Conservation (phyloP, 169 alveolate species). For the Plasmodium vivax region DNA sequence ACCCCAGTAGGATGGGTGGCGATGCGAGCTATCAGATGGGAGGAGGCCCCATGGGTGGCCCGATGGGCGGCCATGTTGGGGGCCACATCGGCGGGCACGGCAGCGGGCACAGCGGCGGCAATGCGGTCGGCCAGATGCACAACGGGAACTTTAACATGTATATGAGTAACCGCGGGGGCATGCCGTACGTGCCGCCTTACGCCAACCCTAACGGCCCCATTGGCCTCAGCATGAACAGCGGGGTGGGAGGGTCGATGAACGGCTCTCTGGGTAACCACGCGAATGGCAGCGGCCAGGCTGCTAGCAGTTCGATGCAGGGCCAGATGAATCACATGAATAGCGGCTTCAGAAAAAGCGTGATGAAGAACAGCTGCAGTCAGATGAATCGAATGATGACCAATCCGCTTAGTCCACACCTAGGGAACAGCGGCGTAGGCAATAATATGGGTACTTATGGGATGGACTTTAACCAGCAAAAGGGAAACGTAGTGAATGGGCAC, state of each 20-base stretch:
- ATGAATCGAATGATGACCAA: constrained; percentile 17
- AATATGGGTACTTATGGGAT: constrained; percentile 19
- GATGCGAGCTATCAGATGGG: not conserved
- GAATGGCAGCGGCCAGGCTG: not conserved
- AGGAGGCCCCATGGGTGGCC: not conserved
- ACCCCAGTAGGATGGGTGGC: not conserved
- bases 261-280: not conserved
- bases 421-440: not conserved
- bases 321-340: not conserved
- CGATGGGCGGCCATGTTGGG: not conserved
- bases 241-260: not conserved
- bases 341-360: constrained; percentile 9
- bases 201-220: not conserved
- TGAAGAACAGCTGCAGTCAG: constrained; percentile 41
- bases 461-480: constrained; percentile 23
- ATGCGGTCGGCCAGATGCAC: not conserved
- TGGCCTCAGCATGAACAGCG: not conserved
- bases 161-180: not conserved
- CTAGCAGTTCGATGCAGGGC: not conserved
- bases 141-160: constrained; percentile 8
- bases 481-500: not conserved
- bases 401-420: not conserved
- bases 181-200: not conserved
- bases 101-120: not conserved
- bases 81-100: not conserved